Evolutionary conservation across 2,329 filamentous ascomycete species (phyloP).

Genomic region (Metarhizium album): DNA sequence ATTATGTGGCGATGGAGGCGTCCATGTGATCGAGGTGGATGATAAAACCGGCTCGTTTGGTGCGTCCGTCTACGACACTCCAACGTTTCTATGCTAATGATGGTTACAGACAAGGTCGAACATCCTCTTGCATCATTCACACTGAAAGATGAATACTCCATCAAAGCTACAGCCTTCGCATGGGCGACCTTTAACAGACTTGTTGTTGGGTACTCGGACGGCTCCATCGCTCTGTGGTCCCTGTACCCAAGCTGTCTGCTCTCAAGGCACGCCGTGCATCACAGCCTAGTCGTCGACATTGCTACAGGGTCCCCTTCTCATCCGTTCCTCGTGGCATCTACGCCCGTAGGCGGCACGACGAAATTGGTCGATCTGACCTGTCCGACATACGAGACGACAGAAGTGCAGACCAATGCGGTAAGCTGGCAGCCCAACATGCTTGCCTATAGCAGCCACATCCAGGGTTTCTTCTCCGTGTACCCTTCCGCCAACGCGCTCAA

Average conservation of each 20-base stretch:
- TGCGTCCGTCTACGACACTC: slow-evolving; percentile 16
- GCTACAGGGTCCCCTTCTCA: slow-evolving; percentile 45
- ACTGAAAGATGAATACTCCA: slow-evolving; percentile 33
- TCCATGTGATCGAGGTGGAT: slow-evolving; percentile 33
- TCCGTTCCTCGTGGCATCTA: slow-evolving; percentile 44
- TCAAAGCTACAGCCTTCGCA: slow-evolving; percentile 40
- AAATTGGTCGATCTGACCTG: slow-evolving; percentile 42
- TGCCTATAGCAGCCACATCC: slow-evolving; percentile 43
- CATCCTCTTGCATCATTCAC: slow-evolving; percentile 33
- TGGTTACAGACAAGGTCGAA: slow-evolving; percentile 31
- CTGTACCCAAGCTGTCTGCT: slow-evolving; percentile 37
- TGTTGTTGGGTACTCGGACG: slow-evolving; percentile 44
- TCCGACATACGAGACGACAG: slow-evolving; percentile 42
- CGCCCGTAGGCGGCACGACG: slow-evolving; percentile 41
- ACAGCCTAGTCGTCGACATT: slow-evolving; percentile 42
- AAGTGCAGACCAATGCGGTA: slow-evolving; percentile 39
- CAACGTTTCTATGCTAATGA: slow-evolving; percentile 13
- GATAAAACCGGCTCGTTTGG: slow-evolving; percentile 26
- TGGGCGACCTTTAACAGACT: slow-evolving; percentile 47
- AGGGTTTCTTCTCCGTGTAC: slow-evolving; percentile 42
- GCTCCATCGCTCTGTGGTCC: slow-evolving; percentile 46
- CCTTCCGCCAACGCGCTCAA: slow-evolving; percentile 43
- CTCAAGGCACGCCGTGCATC: slow-evolving; percentile 41
- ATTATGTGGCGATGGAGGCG: slow-evolving; percentile 39
- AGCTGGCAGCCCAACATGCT: slow-evolving; percentile 43